phyloP scores from a whole-genome alignment of 208 protist genomes.

The Trichomonas vaginalis region DNA sequence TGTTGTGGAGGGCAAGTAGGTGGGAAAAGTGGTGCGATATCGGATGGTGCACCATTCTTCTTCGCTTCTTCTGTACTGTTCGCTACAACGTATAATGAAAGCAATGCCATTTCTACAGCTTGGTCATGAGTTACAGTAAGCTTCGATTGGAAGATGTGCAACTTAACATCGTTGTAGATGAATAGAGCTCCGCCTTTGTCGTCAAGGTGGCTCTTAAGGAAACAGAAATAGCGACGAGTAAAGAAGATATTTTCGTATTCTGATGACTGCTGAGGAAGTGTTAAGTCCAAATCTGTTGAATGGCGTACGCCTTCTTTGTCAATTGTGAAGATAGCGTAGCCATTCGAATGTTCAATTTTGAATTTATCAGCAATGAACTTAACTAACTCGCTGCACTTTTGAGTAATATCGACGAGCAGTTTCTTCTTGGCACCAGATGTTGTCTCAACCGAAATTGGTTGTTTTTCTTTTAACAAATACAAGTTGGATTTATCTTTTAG shows the following conservation, averaged over 20 bases:
- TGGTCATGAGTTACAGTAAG: not conserved
- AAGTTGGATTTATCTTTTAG: not conserved
- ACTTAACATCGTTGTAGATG: not conserved
- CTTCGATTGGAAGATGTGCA: not conserved
- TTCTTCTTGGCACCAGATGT: not conserved
- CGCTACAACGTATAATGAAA: not conserved
- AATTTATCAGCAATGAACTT: not conserved
- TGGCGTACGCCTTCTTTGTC: not conserved
- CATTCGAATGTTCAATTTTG: not conserved
- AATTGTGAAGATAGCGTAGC: not conserved
- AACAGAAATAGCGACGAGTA: not conserved
- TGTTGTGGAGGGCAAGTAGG: not conserved
- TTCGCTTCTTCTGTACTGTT: not conserved
- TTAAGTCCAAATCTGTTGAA: not conserved
- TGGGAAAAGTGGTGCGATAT: not conserved
- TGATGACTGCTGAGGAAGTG: not conserved
- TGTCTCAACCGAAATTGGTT: not conserved
- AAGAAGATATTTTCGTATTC: conserved; percentile 5
- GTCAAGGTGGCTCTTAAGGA: not conserved
- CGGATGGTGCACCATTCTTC: not conserved
- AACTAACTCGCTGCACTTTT: not conserved
- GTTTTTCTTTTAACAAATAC: not conserved
- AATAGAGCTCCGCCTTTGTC: not conserved
- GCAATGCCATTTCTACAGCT: not conserved
- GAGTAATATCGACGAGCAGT: not conserved